These are phyloP conservation scores for Neocallimastix lanati DNA, from an alignment of 192 early-diverging fungal genomes.

Conservation along the genomic window DNA sequence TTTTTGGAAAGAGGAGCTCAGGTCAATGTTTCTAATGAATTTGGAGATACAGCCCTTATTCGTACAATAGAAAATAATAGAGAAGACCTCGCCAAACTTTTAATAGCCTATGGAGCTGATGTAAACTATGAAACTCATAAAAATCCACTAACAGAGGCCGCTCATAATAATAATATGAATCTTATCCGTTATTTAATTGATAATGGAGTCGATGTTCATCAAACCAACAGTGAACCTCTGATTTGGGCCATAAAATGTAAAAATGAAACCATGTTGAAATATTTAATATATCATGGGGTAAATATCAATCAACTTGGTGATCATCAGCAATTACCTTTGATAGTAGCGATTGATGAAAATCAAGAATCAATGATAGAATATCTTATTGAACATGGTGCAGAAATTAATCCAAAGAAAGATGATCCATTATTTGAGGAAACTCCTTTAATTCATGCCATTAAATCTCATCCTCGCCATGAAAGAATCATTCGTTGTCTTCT, in stretches of 20 bases:
- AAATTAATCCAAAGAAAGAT: neutral
- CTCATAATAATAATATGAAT: too few species aligned
- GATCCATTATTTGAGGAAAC: too few species aligned
- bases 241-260: neutral
- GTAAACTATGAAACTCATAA: neutral
- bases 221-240: too few species aligned
- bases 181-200: too few species aligned
- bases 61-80: neutral
- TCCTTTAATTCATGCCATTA: too few species aligned
- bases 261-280: neutral
- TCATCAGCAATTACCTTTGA: too few species aligned
- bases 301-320: too few species aligned
- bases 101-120: neutral
- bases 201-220: too few species aligned
- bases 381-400: neutral
- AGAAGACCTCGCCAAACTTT: neutral
- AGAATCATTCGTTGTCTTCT: too few species aligned
- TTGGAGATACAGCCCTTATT: neutral
- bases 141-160: neutral
- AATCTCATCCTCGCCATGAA: too few species aligned
- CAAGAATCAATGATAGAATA: neutral
- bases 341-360: too few species aligned
- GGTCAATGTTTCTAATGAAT: neutral
- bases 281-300: neutral
- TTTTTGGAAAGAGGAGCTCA: neutral